Evolutionary conservation across 495 filamentous ascomycete genomes (phyloP).

Genomic region (Wilcoxina mikolae): DNA sequence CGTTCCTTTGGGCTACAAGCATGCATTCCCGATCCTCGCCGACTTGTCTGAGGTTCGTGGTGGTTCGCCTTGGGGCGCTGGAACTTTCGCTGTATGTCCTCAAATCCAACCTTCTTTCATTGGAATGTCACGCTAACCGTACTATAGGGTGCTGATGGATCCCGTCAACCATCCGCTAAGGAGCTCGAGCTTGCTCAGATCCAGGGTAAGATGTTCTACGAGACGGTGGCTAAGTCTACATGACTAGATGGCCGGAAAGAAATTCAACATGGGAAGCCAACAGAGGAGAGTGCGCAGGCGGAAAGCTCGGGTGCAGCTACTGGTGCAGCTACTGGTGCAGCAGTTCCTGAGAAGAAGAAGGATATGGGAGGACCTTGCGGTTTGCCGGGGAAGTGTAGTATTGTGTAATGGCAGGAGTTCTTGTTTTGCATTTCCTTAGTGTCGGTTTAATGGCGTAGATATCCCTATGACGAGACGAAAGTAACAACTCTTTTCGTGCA

Average conservation of each 20-base stretch:
- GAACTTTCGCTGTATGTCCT: conserved; percentile 63
- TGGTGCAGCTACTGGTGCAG: neutral
- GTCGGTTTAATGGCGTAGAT: neutral
- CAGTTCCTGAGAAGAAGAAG: conserved; percentile 28
- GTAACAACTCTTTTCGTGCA: neutral
- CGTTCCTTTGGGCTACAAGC: conserved; percentile 86
- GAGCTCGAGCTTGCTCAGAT: conserved; percentile 65
- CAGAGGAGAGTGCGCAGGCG: conserved; percentile 18
- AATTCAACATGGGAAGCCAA: conserved; percentile 20
- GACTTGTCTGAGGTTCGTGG: conserved; percentile 66
- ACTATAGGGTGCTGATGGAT: conserved; percentile 49
- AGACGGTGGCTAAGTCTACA: conserved; percentile 54
- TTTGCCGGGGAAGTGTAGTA: conserved; percentile 50
- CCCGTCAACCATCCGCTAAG: conserved; percentile 55
- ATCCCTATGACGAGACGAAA: neutral
- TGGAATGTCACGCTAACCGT: conserved; percentile 7
- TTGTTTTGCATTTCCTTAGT: neutral
- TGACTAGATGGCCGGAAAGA: conserved; percentile 63
- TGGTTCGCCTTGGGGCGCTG: conserved; percentile 84
- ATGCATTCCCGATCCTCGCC: conserved; percentile 50
- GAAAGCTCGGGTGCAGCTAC: conserved; percentile 3
- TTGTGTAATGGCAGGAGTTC: conserved; percentile 34
- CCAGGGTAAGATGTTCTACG: conserved; percentile 81
- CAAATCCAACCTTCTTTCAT: neutral
- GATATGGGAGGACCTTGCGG: conserved; percentile 50